Evolutionary conservation across 345 rosid genomes (phyloP).

Genomic region (Syzygium jambos): DNA sequence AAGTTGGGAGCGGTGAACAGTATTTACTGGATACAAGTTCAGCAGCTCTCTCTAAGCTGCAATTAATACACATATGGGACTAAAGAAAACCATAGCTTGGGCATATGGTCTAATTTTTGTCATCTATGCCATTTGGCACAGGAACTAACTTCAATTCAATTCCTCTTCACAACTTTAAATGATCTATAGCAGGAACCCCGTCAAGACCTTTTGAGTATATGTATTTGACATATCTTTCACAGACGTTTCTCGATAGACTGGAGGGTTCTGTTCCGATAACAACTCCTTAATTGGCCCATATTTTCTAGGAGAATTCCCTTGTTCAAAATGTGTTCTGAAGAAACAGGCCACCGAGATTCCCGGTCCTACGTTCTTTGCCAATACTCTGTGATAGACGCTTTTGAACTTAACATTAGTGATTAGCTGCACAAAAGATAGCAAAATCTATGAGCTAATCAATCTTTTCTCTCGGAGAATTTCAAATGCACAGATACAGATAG

Average conservation of each 20-base stretch:
- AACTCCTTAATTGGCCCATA: conserved; percentile 25
- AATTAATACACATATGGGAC: neutral
- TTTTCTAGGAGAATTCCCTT: neutral
- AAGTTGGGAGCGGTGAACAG: neutral
- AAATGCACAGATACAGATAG: neutral
- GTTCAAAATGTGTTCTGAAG: neutral
- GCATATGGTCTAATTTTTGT: no score
- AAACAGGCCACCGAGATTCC: conserved; percentile 21
- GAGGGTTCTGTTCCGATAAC: conserved; percentile 19
- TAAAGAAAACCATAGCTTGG: neutral
- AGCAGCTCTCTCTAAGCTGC: neutral
- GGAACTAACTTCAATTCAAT: neutral
- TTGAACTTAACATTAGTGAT: conserved; percentile 17
- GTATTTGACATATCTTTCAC: conserved; percentile 6
- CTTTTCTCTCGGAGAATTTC: neutral
- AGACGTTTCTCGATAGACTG: conserved; percentile 15
- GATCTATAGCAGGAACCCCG: conserved; percentile 2
- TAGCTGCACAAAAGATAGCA: conserved; percentile 8
- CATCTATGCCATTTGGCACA: neutral
- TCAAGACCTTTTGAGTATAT: conserved; percentile 6
- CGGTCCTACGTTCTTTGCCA: conserved; percentile 7
- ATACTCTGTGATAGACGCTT: conserved; percentile 19
- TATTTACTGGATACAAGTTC: neutral
- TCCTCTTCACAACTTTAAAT: conserved; percentile 8
- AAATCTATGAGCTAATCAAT: neutral